These are phyloP conservation scores for Williopsis jadinii DNA, from an alignment of 1,139 yeast genomes.

Conservation along the genomic window DNA sequence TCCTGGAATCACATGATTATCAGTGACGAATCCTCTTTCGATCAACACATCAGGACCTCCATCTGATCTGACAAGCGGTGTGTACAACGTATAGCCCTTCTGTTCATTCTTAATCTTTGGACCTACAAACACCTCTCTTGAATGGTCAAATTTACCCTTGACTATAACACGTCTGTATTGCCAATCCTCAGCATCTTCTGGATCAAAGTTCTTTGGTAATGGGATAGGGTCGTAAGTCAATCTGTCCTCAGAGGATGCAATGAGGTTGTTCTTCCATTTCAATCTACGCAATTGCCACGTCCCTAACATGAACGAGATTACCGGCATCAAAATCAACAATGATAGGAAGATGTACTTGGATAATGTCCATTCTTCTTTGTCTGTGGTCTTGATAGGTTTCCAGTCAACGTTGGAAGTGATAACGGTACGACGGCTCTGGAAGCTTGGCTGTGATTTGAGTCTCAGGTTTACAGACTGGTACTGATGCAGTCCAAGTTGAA, in stretches of 20 bases:
- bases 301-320: constrained; percentile 78
- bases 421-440: constrained; percentile 8
- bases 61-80: constrained; percentile 72
- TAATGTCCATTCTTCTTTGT: constrained; percentile 23
- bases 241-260: constrained; percentile 76
- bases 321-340: constrained; percentile 76
- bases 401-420: constrained; percentile 72
- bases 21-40: constrained; percentile 90
- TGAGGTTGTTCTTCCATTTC: constrained; percentile 82
- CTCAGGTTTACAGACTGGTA: neutral
- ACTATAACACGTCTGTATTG: constrained; percentile 74
- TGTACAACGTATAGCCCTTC: constrained; percentile 72
- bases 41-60: constrained; percentile 71
- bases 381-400: constrained; percentile 61
- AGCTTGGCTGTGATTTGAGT: neutral
- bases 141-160: constrained; percentile 75
- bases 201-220: constrained; percentile 52
- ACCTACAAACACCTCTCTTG: constrained; percentile 86
- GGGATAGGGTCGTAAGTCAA: constrained; percentile 67
- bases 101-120: constrained; percentile 75
- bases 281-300: constrained; percentile 89
- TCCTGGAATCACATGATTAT: constrained; percentile 61
- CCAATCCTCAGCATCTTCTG: constrained; percentile 53
- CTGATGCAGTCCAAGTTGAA: neutral
- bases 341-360: constrained; percentile 48